Percentiles rank a stretch among this genome's conserved stretches.
These are phyloP conservation scores for Pestalotiopsis sp. DNA, from an alignment of 2,329 filamentous ascomycete species.

Conservation along the genomic window DNA sequence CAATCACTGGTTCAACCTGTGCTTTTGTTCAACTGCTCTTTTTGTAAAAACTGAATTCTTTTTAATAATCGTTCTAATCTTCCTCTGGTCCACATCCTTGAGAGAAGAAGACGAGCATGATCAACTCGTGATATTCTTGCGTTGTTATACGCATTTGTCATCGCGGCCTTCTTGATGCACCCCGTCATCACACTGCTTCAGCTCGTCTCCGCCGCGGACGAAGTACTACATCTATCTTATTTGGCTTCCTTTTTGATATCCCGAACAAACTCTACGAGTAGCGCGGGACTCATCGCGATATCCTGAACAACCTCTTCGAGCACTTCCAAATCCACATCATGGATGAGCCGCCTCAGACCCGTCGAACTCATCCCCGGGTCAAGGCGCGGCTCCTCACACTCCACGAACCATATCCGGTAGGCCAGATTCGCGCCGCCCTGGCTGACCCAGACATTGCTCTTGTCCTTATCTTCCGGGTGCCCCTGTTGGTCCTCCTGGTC, in stretches of 20 bases:
- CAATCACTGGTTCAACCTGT: too few relatives aligned
- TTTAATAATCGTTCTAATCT: too few relatives aligned
- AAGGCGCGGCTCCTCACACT: slow-evolving; percentile 1
- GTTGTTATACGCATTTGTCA: too few relatives aligned
- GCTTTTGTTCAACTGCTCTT: too few relatives aligned
- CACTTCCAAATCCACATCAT: neutral
- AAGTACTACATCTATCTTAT: neutral
- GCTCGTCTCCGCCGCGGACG: too few relatives aligned
- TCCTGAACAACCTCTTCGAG: slow-evolving; percentile 15
- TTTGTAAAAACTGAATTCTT: too few relatives aligned
- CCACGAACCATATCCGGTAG: slow-evolving; percentile 5
- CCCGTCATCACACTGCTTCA: too few relatives aligned
- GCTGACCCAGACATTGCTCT: neutral
- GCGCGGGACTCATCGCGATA: slow-evolving; percentile 17
- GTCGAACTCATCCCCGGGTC: slow-evolving; percentile 21
- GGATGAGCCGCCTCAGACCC: slow-evolving; percentile 15
- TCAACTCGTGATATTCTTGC: too few relatives aligned
- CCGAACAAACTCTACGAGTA: slow-evolving; percentile 14
- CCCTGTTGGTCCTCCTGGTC: neutral
- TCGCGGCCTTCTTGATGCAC: too few relatives aligned
- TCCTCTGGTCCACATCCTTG: too few relatives aligned
- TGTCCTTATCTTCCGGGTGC: neutral
- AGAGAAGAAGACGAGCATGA: too few relatives aligned
- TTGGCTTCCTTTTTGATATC: neutral
- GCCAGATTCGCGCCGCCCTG: neutral